Percentiles rank a stretch among this genome's conserved stretches.
These are phyloP conservation scores for Sporothrix variecibatus DNA, from an alignment of 2,329 filamentous ascomycete genomes.

Conservation along the genomic window DNA sequence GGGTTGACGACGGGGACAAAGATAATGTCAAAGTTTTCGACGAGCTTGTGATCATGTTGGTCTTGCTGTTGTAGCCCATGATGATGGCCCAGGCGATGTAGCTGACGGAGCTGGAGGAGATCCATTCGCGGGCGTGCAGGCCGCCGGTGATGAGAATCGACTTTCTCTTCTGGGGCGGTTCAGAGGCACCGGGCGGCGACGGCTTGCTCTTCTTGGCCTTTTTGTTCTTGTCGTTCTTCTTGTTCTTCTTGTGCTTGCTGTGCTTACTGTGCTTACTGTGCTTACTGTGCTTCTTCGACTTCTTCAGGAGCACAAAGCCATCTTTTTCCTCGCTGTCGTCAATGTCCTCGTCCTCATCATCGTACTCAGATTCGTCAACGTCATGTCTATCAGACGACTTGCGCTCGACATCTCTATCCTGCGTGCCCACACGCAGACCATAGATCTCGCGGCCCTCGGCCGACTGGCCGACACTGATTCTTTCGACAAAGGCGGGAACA, in stretches of 20 bases:
- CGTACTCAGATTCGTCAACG: not conserved
- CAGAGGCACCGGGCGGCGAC: not conserved
- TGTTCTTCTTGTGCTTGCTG: not conserved
- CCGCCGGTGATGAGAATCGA: conserved; percentile 68
- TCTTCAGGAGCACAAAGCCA: conserved; percentile 1
- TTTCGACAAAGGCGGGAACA: conserved; percentile 71
- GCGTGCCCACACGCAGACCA: conserved; percentile 70
- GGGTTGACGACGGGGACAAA: conserved; percentile 89
- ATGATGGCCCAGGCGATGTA: conserved; percentile 89
- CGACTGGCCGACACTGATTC: conserved; percentile 83
- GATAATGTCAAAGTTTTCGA: conserved; percentile 83
- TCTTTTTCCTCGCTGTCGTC: conserved; percentile 17
- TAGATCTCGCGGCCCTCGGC: conserved; percentile 86
- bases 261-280: not conserved
- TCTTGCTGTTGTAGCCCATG: conserved; percentile 78
- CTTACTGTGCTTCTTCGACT: conserved; percentile 7
- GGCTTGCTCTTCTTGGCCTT: not conserved
- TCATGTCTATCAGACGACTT: conserved; percentile 32
- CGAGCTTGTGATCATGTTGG: conserved; percentile 71
- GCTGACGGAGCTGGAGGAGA: conserved; percentile 85
- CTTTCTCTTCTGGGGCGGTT: conserved; percentile 31
- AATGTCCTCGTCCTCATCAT: conserved; percentile 31
- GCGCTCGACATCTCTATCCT: not conserved
- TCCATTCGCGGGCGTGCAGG: conserved; percentile 95
- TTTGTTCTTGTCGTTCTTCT: not conserved